Base-by-base conservation (phyloP, 495 filamentous ascomycete species). In the Penicillium psychrofluorescens region DNA sequence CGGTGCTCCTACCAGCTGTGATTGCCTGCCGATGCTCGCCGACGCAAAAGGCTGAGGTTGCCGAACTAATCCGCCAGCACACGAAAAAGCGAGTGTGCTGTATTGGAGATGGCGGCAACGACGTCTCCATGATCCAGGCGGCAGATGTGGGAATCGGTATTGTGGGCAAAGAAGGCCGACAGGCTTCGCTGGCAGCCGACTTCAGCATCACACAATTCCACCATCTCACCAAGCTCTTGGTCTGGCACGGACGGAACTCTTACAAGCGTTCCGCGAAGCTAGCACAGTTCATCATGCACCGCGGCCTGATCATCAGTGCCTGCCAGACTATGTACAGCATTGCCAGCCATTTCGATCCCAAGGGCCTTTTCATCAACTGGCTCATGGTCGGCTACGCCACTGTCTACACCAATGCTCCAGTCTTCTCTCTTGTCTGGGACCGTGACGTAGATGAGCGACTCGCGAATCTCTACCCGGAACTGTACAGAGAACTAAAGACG, bases 121-220 rank as follows among this genome's bases (percentile, higher is more conserved):
- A 99, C 62, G 94, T 99, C 28, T 90, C 84, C 40, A 99, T 99
- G 94, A 99, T 99, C 53, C 91, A 95, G 67, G 90, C 92, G 6
- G 94, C 94, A 1, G 94, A 97, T 54, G 89, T 99, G 1, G 94
- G 94, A 34, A 89, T 99, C 45, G 94, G 94, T 29, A 97, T 99
- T 48, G 94, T 96, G 8, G 94, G 94, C 36, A 97, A 97, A 66
- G 94, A 99, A 66, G 94, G 94, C 12, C 81, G 87, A 11, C 94
- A 99, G 66, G 94, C 94, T 14, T 88, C 81, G 47, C 78, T 99
- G 2, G 94, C 94, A 0, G 94, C 94, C 2, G 94, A 99, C 57
- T 97, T 99, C 64, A 90, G 84, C 36, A 91, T 97, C 58, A 83
- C 85, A 40, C 88, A 95, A 55, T 99, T 99, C 69, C 85, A 83